A percentile compares a stretch with the other conserved stretches of the same genome.
Evolutionary conservation across 192 early-diverging fungal species (phyloP).

Genomic region (Podila epicladia): DNA sequence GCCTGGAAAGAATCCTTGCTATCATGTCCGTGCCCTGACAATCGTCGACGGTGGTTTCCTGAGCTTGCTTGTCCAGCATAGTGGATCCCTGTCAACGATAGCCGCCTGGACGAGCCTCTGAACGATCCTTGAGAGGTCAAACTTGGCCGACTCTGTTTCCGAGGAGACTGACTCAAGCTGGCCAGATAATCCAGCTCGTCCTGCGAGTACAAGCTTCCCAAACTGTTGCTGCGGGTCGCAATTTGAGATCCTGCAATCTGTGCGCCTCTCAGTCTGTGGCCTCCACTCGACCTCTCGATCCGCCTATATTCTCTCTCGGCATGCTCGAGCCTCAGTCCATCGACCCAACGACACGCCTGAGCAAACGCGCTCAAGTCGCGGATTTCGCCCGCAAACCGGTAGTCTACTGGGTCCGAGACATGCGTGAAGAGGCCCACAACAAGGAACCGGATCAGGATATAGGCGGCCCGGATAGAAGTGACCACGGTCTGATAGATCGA

Average conservation of each 20-base stretch:
- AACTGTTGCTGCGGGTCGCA: constrained; percentile 26
- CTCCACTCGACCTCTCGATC: constrained; percentile 10
- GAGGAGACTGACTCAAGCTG: neutral
- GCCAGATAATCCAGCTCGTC: constrained; percentile 19
- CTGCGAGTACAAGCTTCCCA: constrained; percentile 20
- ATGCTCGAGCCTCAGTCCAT: constrained; percentile 40
- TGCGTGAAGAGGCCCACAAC: constrained; percentile 52
- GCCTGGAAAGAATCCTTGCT: constrained; percentile 30
- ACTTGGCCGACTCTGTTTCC: constrained; percentile 1
- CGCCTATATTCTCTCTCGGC: constrained; percentile 36
- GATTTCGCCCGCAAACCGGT: constrained; percentile 57
- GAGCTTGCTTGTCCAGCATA: neutral
- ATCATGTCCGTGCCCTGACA: constrained; percentile 15
- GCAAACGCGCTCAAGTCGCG: constrained; percentile 52
- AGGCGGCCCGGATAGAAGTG: constrained; percentile 52
- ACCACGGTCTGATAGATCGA: constrained; percentile 56
- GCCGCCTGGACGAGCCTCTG: constrained; percentile 2
- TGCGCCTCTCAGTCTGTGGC: neutral
- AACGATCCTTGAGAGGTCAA: constrained; percentile 8
- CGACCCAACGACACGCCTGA: constrained; percentile 55
- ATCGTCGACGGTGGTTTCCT: constrained; percentile 18
- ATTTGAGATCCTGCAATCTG: neutral
- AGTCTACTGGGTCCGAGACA: constrained; percentile 62
- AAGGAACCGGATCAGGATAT: constrained; percentile 52
- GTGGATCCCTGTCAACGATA: constrained; percentile 19